These are phyloP conservation scores for Picochlorum costavermella DNA, from an alignment of 139 green algal genomes.

Conservation along the genomic window DNA sequence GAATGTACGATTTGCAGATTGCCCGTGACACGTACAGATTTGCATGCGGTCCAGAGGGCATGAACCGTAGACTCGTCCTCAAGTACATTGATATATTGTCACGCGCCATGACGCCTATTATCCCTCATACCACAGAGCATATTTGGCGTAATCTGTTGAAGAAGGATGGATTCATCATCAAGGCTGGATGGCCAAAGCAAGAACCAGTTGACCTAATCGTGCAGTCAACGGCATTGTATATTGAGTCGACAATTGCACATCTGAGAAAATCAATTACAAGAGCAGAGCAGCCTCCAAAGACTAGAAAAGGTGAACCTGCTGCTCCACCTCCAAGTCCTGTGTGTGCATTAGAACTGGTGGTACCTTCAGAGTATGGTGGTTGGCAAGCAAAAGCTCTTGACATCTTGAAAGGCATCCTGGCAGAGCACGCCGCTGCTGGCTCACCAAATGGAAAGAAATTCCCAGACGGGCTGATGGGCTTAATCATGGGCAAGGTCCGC, in stretches of 20 bases:
- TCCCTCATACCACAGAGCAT: constrained; percentile 89
- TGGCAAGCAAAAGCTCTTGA: constrained; percentile 63
- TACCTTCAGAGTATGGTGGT: constrained; percentile 67
- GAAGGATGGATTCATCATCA: constrained; percentile 44
- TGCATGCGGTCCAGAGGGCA: constrained; percentile 62
- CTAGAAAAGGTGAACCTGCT: constrained; percentile 50
- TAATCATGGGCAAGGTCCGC: constrained; percentile 12
- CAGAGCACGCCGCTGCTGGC: not conserved
- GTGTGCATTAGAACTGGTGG: constrained; percentile 44
- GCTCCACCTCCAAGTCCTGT: constrained; percentile 31
- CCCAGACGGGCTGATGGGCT: not conserved
- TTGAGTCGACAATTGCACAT: constrained; percentile 43
- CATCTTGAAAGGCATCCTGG: not conserved
- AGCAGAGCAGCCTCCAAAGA: constrained; percentile 65
- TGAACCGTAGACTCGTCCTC: constrained; percentile 65
- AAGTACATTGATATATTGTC: constrained; percentile 77
- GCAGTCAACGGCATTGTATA: constrained; percentile 34
- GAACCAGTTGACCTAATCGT: constrained; percentile 64
- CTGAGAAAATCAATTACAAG: constrained; percentile 74
- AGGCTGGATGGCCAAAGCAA: constrained; percentile 67
- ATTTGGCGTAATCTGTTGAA: constrained; percentile 76
- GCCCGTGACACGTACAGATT: constrained; percentile 87
- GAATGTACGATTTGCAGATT: constrained; percentile 77
- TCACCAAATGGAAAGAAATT: not conserved
- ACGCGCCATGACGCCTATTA: constrained; percentile 79